phyloP scores from a whole-genome alignment of 2,329 filamentous ascomycete genomes.

The Lecanicillium sp. region DNA sequence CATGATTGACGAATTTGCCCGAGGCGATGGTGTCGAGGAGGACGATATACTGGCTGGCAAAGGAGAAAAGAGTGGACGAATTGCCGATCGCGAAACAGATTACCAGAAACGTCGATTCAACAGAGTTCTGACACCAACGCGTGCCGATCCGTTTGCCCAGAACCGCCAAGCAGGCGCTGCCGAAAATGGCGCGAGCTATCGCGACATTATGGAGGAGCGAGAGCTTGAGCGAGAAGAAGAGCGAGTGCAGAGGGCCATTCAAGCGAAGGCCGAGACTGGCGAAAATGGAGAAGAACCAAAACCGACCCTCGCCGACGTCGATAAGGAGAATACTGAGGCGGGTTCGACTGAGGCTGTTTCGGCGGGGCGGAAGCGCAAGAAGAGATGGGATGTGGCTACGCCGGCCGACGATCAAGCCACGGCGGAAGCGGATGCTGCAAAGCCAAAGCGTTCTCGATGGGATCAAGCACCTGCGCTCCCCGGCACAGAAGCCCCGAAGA shows the following conservation, averaged over 20 bases:
- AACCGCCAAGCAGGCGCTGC: conserved; percentile 61
- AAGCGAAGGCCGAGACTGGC: conserved; percentile 54
- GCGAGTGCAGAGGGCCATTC: conserved; percentile 71
- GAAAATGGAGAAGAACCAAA: conserved; percentile 55
- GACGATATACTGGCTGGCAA: conserved; percentile 79
- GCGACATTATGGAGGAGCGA: conserved; percentile 82
- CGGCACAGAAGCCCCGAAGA: conserved; percentile 56
- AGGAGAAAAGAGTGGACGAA: conserved; percentile 81
- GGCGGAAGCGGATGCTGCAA: conserved; percentile 41
- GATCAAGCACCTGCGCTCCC: conserved; percentile 64
- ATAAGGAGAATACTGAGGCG: conserved; percentile 67
- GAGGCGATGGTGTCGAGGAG: conserved; percentile 78
- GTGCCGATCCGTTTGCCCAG: conserved; percentile 76
- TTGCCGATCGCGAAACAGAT: conserved; percentile 88
- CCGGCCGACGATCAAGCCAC: conserved; percentile 43
- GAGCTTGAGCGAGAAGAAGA: conserved; percentile 93
- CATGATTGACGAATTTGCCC: conserved; percentile 91
- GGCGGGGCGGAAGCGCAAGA: conserved; percentile 74
- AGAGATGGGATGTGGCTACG: conserved; percentile 79
- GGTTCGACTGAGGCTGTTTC: conserved; percentile 57
- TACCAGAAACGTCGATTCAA: conserved; percentile 96
- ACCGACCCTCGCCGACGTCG: conserved; percentile 65
- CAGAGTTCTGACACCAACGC: conserved; percentile 76
- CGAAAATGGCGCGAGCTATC: conserved; percentile 73
- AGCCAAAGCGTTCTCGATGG: conserved; percentile 77